These are phyloP conservation scores for Candida verbasci DNA, from an alignment of 805 yeast genomes.

Conservation along the genomic window DNA sequence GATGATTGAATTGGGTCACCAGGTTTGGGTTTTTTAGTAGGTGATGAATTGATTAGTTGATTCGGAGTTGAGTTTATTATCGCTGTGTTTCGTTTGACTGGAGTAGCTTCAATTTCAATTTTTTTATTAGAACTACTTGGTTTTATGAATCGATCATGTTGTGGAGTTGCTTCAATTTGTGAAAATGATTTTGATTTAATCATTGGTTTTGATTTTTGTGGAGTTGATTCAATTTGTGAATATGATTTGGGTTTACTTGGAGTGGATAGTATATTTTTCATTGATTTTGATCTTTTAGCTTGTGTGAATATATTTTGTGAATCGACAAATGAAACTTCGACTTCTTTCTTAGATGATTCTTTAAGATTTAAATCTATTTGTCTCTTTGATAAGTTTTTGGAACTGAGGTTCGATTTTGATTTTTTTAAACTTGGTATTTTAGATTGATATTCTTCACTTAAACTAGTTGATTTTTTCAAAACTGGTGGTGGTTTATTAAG, in stretches of 20 bases:
- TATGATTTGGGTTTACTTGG: constrained; percentile 16
- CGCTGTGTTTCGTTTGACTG: neutral
- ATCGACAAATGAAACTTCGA: neutral
- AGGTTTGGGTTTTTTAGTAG: constrained; percentile 1
- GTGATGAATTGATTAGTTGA: neutral
- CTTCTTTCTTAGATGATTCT: neutral
- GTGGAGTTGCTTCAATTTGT: constrained; percentile 14
- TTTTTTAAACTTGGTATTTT: constrained; percentile 30
- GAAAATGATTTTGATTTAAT: constrained; percentile 10
- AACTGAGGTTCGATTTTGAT: constrained; percentile 36
- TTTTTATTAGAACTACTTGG: no score
- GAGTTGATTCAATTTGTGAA: constrained; percentile 29
- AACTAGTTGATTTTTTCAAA: constrained; percentile 14
- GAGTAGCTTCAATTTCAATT: constrained; percentile 3
- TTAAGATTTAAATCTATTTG: constrained; percentile 35
- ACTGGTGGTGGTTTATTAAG: constrained; percentile 7
- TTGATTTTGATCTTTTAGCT: constrained; percentile 17
- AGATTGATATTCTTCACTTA: constrained; percentile 16
- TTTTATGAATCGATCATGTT: neutral
- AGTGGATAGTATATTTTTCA: constrained; percentile 20
- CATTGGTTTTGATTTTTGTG: constrained; percentile 8
- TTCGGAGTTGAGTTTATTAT: neutral
- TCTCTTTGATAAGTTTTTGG: constrained; percentile 33
- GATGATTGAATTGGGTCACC: constrained; percentile 3
- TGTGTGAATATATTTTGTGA: constrained; percentile 23